These are phyloP conservation scores for Mortierella sp. DNA, from an alignment of 371 early-diverging fungal genomes.

Conservation along the genomic window DNA sequence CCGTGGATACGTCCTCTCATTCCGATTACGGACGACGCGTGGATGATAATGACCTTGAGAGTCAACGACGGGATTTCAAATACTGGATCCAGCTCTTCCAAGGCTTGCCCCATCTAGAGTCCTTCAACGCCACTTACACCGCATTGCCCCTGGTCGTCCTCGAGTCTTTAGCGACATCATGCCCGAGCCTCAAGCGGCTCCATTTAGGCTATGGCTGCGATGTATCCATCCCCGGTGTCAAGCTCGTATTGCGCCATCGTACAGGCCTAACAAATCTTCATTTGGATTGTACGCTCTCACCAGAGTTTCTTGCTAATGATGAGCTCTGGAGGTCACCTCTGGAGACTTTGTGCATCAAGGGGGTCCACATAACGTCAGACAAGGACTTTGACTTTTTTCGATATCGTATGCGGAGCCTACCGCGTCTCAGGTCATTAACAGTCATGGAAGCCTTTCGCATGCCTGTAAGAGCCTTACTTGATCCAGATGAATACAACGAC, in stretches of 20 bases:
- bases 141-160: slow-evolving; percentile 1
- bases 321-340: slow-evolving; percentile 18
- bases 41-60: background rate
- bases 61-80: background rate
- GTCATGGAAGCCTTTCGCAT: background rate
- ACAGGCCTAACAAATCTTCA: background rate
- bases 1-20: slow-evolving; percentile 1
- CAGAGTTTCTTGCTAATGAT: background rate
- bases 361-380: background rate
- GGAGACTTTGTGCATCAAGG: background rate
- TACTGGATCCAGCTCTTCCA: slow-evolving; percentile 13
- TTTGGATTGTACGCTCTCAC: background rate
- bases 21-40: background rate
- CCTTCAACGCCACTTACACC: background rate
- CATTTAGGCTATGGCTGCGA: background rate
- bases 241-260: background rate
- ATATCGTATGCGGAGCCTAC: slow-evolving; percentile 8
- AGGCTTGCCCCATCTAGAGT: slow-evolving; percentile 2
- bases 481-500: background rate
- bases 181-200: slow-evolving; percentile 2
- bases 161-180: slow-evolving; percentile 1
- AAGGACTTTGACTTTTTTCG: slow-evolving; percentile 10
- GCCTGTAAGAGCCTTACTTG: background rate
- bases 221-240: background rate
- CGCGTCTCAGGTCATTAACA: slow-evolving; percentile 3